phyloP scores from a whole-genome alignment of 2,329 filamentous ascomycete genomes.

The Rhynchosporium secalis region DNA sequence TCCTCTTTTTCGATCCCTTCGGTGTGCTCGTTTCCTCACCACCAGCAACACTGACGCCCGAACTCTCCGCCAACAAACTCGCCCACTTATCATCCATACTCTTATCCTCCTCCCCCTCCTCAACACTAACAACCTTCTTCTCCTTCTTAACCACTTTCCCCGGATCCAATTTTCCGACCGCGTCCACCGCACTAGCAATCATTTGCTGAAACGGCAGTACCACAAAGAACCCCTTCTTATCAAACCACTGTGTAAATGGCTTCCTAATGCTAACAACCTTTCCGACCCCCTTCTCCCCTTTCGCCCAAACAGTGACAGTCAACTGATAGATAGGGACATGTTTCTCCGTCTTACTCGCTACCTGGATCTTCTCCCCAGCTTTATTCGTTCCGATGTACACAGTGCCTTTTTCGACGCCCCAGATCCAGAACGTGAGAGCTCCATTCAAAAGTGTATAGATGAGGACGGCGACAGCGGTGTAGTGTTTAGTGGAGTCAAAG shows the following conservation, averaged over 20 bases:
- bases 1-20: slow-evolving; percentile 33
- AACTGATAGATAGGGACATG: slow-evolving; percentile 80
- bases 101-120: slow-evolving; percentile 23
- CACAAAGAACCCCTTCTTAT: slow-evolving; percentile 70
- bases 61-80: slow-evolving; percentile 38
- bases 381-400: slow-evolving; percentile 73
- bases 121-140: slow-evolving; percentile 25
- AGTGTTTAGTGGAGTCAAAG: slow-evolving; percentile 82
- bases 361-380: slow-evolving; percentile 70
- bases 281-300: slow-evolving; percentile 19
- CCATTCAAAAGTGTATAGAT: slow-evolving; percentile 79
- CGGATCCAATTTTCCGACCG: slow-evolving; percentile 66
- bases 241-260: slow-evolving; percentile 76
- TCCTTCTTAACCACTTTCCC: slow-evolving; percentile 49
- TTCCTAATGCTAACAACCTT: slow-evolving; percentile 47
- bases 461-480: slow-evolving; percentile 76
- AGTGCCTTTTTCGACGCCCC: slow-evolving; percentile 75
- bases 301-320: slow-evolving; percentile 54
- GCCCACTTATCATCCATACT: slow-evolving; percentile 39
- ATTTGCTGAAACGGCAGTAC: slow-evolving; percentile 76
- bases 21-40: slow-evolving; percentile 25
- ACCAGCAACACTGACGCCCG: slow-evolving; percentile 24
- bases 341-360: slow-evolving; percentile 74
- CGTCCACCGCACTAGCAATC: slow-evolving; percentile 66
- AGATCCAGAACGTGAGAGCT: slow-evolving; percentile 80